Conservation (phyloP, 306 rosid species). For the Dryas alaskensis region DNA sequence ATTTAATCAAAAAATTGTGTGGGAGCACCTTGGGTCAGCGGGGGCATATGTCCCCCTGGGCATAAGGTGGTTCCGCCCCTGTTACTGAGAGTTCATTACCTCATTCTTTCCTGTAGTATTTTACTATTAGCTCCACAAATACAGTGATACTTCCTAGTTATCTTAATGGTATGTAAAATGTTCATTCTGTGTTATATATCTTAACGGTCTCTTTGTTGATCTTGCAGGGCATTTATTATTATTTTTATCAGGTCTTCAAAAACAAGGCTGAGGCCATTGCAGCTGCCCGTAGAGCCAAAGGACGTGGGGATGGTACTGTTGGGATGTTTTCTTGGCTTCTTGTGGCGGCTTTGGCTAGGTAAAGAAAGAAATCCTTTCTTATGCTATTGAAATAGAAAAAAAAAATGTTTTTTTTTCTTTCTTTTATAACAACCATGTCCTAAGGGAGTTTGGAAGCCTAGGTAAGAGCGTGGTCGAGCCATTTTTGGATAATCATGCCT, state of each 20-base stretch:
- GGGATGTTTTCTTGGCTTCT: slow-evolving; percentile 82
- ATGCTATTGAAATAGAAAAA: not conserved
- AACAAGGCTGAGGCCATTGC: slow-evolving; percentile 80
- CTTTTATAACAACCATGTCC: not conserved
- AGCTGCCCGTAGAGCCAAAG: slow-evolving; percentile 54
- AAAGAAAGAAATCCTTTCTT: slow-evolving; percentile 2
- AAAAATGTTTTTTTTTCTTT: not conserved
- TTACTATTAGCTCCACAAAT: not conserved
- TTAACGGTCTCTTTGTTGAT: slow-evolving; percentile 11
- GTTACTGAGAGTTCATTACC: no score
- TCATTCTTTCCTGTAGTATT: no score
- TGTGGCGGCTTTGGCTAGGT: slow-evolving; percentile 91
- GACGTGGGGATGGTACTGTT: slow-evolving; percentile 77
- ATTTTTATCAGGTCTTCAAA: slow-evolving; percentile 78
- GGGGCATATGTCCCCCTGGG: no score
- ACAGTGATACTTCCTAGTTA: not conserved
- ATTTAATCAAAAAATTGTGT: no score
- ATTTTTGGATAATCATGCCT: not conserved
- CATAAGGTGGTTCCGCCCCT: no score
- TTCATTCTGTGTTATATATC: not conserved
- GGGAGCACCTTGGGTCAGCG: no score
- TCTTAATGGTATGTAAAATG: not conserved
- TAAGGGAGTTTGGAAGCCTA: slow-evolving; percentile 4
- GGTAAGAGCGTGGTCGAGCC: slow-evolving; percentile 2
- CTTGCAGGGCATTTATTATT: slow-evolving; percentile 77